These are phyloP conservation scores for Guadua angustifolia DNA, from an alignment of 176 grass and related monocot genomes.

Conservation along the genomic window DNA sequence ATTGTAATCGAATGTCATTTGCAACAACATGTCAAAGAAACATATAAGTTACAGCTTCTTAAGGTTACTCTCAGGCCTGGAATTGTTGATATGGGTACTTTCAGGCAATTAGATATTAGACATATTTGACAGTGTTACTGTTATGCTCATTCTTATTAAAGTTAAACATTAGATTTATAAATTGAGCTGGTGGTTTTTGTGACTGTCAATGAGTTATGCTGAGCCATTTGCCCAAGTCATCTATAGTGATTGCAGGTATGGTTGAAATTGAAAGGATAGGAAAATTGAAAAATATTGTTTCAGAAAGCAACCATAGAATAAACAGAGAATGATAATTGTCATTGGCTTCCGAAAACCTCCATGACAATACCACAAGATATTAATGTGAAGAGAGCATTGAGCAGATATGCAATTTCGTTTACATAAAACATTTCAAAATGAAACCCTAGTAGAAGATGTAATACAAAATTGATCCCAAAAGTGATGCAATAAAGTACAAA, in stretches of 20 bases:
- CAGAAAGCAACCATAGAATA: background rate
- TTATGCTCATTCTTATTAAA: background rate
- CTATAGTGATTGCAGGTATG: background rate
- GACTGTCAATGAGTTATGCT: background rate
- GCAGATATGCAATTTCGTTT: background rate
- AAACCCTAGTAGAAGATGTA: background rate
- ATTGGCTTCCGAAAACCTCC: background rate
- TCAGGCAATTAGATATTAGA: background rate
- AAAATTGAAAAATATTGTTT: background rate
- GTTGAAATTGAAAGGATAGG: background rate
- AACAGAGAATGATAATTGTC: background rate
- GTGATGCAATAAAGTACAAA: background rate
- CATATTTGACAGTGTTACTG: constrained; percentile 9
- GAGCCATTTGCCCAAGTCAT: background rate
- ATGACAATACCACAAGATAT: background rate
- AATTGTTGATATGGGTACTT: background rate
- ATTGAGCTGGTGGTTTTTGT: background rate
- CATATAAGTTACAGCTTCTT: background rate
- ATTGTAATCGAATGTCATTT: background rate
- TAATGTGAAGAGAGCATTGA: background rate
- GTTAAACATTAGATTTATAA: background rate
- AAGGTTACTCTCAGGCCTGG: background rate
- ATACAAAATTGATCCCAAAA: background rate
- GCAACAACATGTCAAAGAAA: background rate
- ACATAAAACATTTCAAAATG: background rate